A percentile compares a stretch with the other conserved stretches of the same genome.
These are phyloP conservation scores for Mariannaea elegans DNA, from an alignment of 2,329 filamentous ascomycete species.

Conservation along the genomic window DNA sequence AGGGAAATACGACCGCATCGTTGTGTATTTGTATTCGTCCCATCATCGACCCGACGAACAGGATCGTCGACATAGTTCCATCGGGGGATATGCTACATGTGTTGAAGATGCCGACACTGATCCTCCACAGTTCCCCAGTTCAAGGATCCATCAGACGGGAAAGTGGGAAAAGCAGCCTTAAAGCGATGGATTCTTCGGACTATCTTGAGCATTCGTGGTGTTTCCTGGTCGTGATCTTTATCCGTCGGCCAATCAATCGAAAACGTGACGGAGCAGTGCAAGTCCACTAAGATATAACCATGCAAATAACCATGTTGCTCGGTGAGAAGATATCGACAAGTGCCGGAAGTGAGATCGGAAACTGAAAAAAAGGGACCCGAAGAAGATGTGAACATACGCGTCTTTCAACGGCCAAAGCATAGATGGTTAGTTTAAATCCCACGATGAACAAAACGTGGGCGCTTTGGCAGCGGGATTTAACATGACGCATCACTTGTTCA, in stretches of 20 bases:
- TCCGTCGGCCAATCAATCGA: conserved; percentile 42
- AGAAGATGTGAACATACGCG: background rate
- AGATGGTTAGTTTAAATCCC: background rate
- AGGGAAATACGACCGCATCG: background rate
- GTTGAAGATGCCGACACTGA: background rate
- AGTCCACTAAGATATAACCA: background rate
- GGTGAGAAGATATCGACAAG: conserved; percentile 27
- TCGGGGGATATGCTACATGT: background rate
- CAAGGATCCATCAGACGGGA: too few species aligned
- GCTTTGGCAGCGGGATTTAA: background rate
- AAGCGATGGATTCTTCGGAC: too few species aligned
- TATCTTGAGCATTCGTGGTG: too few species aligned
- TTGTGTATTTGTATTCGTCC: background rate
- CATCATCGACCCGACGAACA: background rate
- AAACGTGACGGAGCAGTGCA: conserved; percentile 37
- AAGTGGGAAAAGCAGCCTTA: too few species aligned
- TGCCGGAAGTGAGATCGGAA: conserved; percentile 1
- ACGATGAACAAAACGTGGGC: conserved; percentile 10
- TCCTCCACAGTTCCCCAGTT: background rate
- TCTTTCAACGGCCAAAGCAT: background rate
- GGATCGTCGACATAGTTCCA: background rate
- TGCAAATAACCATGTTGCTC: conserved; percentile 6
- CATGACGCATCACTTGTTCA: background rate
- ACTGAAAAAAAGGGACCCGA: conserved; percentile 1
- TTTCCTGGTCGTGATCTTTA: background rate